phyloP scores from a whole-genome alignment of 2,329 filamentous ascomycete species.

The Fusarium incarnatum region DNA sequence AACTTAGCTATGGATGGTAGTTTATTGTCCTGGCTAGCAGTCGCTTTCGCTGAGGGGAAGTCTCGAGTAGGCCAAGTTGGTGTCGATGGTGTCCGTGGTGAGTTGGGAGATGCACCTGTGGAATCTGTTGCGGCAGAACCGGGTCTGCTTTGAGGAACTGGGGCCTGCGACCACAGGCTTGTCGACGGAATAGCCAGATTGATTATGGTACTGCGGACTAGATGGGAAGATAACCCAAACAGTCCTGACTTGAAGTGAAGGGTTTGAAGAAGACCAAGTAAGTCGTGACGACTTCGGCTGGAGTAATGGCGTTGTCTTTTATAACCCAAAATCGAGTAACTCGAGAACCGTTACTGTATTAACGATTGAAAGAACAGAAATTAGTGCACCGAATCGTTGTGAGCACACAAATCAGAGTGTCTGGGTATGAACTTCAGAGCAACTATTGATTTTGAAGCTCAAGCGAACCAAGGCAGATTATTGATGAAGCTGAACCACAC shows the following conservation, averaged over 20 bases:
- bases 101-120: slow-evolving; percentile 50
- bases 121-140: slow-evolving; percentile 50
- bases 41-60: slow-evolving; percentile 36
- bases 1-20: slow-evolving; percentile 36
- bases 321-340: slow-evolving; percentile 10
- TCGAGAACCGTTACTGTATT: slow-evolving; percentile 16
- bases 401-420: slow-evolving; percentile 31
- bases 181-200: slow-evolving; percentile 52
- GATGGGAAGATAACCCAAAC: slow-evolving; percentile 52
- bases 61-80: slow-evolving; percentile 48
- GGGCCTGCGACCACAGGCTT: slow-evolving; percentile 53
- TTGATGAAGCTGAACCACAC: slow-evolving; percentile 35
- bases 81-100: slow-evolving; percentile 52
- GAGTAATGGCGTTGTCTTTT: slow-evolving; percentile 4
- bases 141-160: slow-evolving; percentile 48
- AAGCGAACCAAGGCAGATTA: slow-evolving; percentile 25
- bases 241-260: slow-evolving; percentile 46
- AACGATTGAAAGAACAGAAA: slow-evolving; percentile 27
- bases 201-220: slow-evolving; percentile 46
- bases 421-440: slow-evolving; percentile 11
- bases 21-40: slow-evolving; percentile 40
- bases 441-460: slow-evolving; percentile 21
- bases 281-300: slow-evolving; percentile 8
- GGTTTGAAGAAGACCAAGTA: slow-evolving; percentile 15
- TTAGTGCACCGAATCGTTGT: slow-evolving; percentile 25